phyloP scores from a whole-genome alignment of 176 grass and related monocot species.

The Triticum urartu region DNA sequence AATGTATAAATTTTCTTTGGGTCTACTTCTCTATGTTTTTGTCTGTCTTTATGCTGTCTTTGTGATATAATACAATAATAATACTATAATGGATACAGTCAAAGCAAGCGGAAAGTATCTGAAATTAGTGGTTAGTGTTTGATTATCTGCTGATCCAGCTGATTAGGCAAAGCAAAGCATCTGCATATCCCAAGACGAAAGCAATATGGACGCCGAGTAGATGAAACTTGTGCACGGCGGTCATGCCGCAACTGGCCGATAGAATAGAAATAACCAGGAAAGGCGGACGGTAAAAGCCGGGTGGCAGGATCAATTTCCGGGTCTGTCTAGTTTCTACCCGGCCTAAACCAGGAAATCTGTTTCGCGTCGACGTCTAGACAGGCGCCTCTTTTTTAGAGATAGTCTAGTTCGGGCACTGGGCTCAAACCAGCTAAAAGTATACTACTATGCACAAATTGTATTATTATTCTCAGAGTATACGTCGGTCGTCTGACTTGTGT shows the following conservation, averaged over 20 bases:
- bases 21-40: background rate
- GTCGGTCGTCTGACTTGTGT: background rate
- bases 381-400: too few relatives aligned
- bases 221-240: constrained; percentile 7
- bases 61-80: background rate
- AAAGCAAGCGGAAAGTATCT: background rate
- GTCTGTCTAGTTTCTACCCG: background rate
- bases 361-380: background rate
- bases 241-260: background rate
- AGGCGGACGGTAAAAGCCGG: background rate
- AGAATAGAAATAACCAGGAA: background rate
- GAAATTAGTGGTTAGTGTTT: background rate
- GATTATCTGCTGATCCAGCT: background rate
- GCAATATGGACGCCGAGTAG: background rate
- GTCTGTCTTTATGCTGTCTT: background rate
- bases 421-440: background rate
- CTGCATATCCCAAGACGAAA: background rate
- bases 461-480: background rate
- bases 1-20: background rate
- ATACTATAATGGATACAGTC: background rate
- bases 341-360: background rate
- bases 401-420: background rate
- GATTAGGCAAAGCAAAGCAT: constrained; percentile 3
- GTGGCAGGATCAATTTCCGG: background rate
- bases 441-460: background rate